These are phyloP conservation scores for Apiospora pterosperma DNA, from an alignment of 2,329 filamentous ascomycete species.

Conservation along the genomic window DNA sequence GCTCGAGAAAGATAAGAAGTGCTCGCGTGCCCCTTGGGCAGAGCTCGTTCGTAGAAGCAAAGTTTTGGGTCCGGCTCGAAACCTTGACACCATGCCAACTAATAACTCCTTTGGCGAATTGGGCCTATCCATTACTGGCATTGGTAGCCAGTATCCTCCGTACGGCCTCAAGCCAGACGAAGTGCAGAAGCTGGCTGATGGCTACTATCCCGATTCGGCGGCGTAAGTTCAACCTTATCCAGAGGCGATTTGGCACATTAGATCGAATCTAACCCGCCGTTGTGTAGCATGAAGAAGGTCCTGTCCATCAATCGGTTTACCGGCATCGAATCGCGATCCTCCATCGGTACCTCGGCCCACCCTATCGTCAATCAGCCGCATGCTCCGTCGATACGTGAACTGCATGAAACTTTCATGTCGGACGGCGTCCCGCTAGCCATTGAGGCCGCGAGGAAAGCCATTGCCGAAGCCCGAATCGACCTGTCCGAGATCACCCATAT, in stretches of 20 bases:
- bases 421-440: constrained; percentile 58
- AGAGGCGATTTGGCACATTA: background rate
- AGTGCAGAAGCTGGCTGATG: constrained; percentile 49
- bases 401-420: constrained; percentile 52
- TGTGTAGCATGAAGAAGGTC: constrained; percentile 57
- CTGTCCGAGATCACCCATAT: constrained; percentile 59
- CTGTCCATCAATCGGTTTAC: constrained; percentile 62
- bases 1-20: background rate
- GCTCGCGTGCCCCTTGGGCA: background rate
- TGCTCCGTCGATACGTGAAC: constrained; percentile 51
- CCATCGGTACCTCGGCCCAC: constrained; percentile 58
- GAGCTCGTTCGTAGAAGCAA: background rate
- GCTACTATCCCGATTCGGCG: constrained; percentile 57
- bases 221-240: constrained; percentile 43
- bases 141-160: constrained; percentile 60
- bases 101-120: constrained; percentile 44
- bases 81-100: constrained; percentile 34
- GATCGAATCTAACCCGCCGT: background rate
- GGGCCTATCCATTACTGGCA: constrained; percentile 57
- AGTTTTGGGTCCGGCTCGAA: background rate
- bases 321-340: constrained; percentile 61
- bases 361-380: constrained; percentile 54
- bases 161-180: constrained; percentile 46
- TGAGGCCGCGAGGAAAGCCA: constrained; percentile 50
- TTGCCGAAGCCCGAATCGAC: constrained; percentile 50